Percentiles rank a stretch among this genome's conserved stretches.
These are phyloP conservation scores for Boletus coccyginus DNA, from an alignment of 768 basidiomycete genomes.

Conservation along the genomic window DNA sequence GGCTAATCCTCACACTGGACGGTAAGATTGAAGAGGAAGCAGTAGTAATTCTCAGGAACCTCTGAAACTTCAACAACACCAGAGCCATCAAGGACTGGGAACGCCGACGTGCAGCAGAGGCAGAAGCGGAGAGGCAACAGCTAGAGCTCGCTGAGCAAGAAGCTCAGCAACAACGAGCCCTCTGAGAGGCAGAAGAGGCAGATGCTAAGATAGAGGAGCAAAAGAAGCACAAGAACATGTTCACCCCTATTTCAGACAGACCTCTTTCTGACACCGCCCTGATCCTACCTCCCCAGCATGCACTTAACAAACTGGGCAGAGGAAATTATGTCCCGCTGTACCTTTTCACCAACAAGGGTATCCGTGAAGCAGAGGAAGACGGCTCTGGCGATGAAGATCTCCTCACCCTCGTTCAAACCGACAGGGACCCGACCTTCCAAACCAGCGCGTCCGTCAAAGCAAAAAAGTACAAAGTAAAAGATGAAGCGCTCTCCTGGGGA, in stretches of 20 bases:
- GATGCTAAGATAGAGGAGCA: no score
- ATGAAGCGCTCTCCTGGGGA: rapidly evolving
- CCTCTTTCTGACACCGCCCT: no score
- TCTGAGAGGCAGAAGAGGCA: no score
- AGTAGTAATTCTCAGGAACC: rapidly evolving
- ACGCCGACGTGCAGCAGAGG: rapidly evolving
- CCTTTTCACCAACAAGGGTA: background rate
- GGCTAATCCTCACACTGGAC: background rate
- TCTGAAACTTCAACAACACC: background rate
- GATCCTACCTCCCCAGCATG: background rate
- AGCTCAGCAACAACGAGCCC: no score
- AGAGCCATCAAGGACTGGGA: background rate
- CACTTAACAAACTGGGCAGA: background rate
- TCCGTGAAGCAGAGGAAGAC: background rate
- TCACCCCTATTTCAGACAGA: no score
- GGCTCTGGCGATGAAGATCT: background rate
- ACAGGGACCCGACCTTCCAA: background rate
- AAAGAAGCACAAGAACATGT: no score
- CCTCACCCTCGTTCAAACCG: no score
- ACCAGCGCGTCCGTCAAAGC: background rate
- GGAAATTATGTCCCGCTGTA: background rate
- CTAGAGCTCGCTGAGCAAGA: no score
- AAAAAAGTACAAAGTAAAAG: background rate
- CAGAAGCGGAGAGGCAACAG: rapidly evolving
- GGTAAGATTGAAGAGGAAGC: background rate